Evolutionary conservation across 495 filamentous ascomycete species (phyloP).

Genomic region (Poronia punctata): DNA sequence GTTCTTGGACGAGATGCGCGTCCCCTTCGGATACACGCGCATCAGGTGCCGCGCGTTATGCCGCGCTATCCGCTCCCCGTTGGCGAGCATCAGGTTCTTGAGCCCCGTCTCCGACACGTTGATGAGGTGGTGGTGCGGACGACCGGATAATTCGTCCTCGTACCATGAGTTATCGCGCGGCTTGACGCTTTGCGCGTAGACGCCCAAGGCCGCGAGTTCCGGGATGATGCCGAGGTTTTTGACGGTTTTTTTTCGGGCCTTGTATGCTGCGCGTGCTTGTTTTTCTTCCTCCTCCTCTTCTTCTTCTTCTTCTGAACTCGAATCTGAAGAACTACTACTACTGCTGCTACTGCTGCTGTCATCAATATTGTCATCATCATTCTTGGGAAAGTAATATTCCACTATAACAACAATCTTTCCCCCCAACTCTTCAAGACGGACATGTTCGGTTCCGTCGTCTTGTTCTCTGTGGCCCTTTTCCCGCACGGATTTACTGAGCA

Average conservation of each 20-base stretch:
- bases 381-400: constrained; percentile 47
- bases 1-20: constrained; percentile 48
- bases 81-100: constrained; percentile 25
- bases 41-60: constrained; percentile 49
- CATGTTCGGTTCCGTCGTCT: constrained; percentile 29
- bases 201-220: constrained; percentile 46
- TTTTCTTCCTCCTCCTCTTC: constrained; percentile 34
- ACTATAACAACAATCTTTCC: constrained; percentile 49
- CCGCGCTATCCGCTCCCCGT: constrained; percentile 32
- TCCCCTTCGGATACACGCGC: constrained; percentile 52
- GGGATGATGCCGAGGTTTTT: constrained; percentile 38
- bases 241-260: constrained; percentile 31
- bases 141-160: constrained; percentile 30
- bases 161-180: constrained; percentile 48
- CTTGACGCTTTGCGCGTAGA: constrained; percentile 53
- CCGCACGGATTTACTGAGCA: constrained; percentile 39
- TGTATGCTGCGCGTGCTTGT: constrained; percentile 32
- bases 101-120: constrained; percentile 49
- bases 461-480: constrained; percentile 38
- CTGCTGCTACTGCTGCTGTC: constrained; percentile 6
- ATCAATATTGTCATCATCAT: constrained; percentile 22
- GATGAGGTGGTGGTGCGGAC: constrained; percentile 50
- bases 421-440: constrained; percentile 39
- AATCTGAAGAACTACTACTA: too few species aligned
- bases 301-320: constrained; percentile 30